phyloP scores from a whole-genome alignment of 1,284 basidiomycete genomes.

The Trichosporon ovoides region DNA sequence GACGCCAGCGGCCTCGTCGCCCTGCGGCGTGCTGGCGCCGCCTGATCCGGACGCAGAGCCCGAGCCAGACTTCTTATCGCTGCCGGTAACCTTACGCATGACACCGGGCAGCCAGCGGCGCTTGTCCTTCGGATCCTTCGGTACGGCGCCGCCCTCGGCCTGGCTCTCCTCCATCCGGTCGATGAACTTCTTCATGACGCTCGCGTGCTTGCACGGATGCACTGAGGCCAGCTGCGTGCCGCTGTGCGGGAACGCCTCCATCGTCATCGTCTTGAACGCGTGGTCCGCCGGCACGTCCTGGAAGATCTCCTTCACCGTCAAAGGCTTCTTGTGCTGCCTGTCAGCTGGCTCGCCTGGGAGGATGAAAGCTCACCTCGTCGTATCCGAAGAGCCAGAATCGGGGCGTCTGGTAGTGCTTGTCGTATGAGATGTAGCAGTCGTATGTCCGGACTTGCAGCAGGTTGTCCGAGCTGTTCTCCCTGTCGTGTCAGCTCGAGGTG shows the following conservation, averaged over 20 bases:
- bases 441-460: conserved; percentile 93
- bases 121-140: conserved; percentile 48
- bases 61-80: conserved; percentile 53
- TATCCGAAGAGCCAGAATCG: conserved; percentile 92
- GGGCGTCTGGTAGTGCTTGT: conserved; percentile 97
- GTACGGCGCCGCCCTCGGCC: conserved; percentile 40
- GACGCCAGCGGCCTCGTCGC: conserved; percentile 75
- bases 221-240: conserved; percentile 80
- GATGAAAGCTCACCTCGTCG: conserved; percentile 56
- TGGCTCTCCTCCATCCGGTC: conserved; percentile 92
- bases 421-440: conserved; percentile 98
- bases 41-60: conserved; percentile 46
- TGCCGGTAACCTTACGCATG: conserved; percentile 66
- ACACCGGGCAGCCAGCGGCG: conserved; percentile 68
- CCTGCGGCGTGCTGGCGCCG: conserved; percentile 50
- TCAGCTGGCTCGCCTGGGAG: background rate
- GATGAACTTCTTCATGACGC: conserved; percentile 99
- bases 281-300: conserved; percentile 97
- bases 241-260: conserved; percentile 94
- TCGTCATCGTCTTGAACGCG: conserved; percentile 97
- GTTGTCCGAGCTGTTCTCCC: conserved; percentile 53
- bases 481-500: background rate
- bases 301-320: conserved; percentile 87
- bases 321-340: conserved; percentile 65
- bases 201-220: conserved; percentile 97